Conservation (phyloP, 768 basidiomycete genomes). For the Trametes gibbosa region DNA sequence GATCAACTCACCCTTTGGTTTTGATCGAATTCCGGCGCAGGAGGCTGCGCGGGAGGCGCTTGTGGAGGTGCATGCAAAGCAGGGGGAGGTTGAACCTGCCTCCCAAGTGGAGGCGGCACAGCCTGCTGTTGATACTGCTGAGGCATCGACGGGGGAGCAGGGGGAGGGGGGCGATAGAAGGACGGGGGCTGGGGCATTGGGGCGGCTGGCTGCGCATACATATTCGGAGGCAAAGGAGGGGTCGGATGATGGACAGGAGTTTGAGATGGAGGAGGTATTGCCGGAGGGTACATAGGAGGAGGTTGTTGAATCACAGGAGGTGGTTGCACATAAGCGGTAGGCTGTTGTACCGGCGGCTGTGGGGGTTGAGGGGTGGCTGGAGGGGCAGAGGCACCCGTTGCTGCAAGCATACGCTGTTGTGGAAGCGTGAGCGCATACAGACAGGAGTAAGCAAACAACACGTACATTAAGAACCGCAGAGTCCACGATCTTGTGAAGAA, state of each 20-base stretch:
- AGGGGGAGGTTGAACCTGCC: slow-evolving; percentile 29
- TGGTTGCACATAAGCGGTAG: slow-evolving; percentile 11
- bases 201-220: slow-evolving; percentile 25
- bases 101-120: slow-evolving; percentile 30
- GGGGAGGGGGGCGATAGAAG: slow-evolving; percentile 30
- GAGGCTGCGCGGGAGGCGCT: slow-evolving; percentile 33
- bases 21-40: slow-evolving; percentile 38
- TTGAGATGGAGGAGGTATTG: slow-evolving; percentile 14
- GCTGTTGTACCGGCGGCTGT: slow-evolving; percentile 16
- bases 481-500: slow-evolving; percentile 93
- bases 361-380: slow-evolving; percentile 16
- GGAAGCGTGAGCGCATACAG: neutral
- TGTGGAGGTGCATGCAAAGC: slow-evolving; percentile 31
- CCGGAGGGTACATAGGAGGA: slow-evolving; percentile 21
- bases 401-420: slow-evolving; percentile 48
- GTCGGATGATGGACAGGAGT: slow-evolving; percentile 22
- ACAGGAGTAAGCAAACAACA: neutral
- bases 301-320: slow-evolving; percentile 23
- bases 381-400: slow-evolving; percentile 29
- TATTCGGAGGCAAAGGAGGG: slow-evolving; percentile 26
- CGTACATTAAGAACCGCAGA: slow-evolving; percentile 75
- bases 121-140: slow-evolving; percentile 25
- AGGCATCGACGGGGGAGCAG: slow-evolving; percentile 31
- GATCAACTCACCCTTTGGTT: slow-evolving; percentile 45
- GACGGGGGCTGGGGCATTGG: slow-evolving; percentile 24